A percentile compares a stretch with the other conserved stretches of the same genome.
Evolutionary conservation across 208 protist genomes (phyloP).

Genomic region (Wallacemonas collosoma): DNA sequence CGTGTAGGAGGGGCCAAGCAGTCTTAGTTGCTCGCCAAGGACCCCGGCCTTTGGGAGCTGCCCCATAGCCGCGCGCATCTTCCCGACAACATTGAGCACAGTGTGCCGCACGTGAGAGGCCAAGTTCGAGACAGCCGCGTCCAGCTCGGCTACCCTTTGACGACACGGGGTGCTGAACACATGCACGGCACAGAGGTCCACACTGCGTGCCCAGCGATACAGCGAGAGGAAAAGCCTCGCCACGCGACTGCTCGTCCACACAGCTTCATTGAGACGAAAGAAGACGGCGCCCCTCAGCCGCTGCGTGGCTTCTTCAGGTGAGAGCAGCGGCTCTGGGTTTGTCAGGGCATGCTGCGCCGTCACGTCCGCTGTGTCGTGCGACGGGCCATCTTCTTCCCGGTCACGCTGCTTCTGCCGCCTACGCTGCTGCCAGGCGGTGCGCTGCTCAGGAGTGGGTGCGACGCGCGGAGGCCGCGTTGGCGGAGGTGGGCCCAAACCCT

Average conservation of each 20-base stretch:
- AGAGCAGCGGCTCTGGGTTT: neutral
- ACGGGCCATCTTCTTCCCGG: no score
- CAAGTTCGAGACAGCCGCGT: neutral
- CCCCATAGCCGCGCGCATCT: constrained; percentile 7
- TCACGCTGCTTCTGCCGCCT: neutral
- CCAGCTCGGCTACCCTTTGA: constrained; percentile 16
- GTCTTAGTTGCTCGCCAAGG: neutral
- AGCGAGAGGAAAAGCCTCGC: constrained; percentile 12
- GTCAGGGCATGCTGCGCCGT: no score
- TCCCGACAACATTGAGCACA: constrained; percentile 21
- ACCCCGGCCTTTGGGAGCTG: neutral
- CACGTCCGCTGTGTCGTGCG: no score
- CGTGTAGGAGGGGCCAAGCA: constrained; percentile 4
- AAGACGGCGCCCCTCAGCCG: constrained; percentile 20
- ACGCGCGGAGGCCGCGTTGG: neutral
- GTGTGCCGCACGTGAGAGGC: constrained; percentile 4
- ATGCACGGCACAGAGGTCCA: constrained; percentile 30
- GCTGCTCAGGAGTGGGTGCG: neutral
- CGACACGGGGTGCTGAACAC: constrained; percentile 26
- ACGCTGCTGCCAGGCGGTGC: constrained; percentile 5
- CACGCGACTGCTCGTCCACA: neutral
- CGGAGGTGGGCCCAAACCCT: no score
- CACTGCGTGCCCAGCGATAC: constrained; percentile 21
- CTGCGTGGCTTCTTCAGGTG: neutral
- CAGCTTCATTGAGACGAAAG: constrained; percentile 9